Evolutionary conservation across 1,284 basidiomycete species (phyloP), one percentile per base, ranked within the genome.

Genomic region (Ganoderma resinaceum): DNA sequence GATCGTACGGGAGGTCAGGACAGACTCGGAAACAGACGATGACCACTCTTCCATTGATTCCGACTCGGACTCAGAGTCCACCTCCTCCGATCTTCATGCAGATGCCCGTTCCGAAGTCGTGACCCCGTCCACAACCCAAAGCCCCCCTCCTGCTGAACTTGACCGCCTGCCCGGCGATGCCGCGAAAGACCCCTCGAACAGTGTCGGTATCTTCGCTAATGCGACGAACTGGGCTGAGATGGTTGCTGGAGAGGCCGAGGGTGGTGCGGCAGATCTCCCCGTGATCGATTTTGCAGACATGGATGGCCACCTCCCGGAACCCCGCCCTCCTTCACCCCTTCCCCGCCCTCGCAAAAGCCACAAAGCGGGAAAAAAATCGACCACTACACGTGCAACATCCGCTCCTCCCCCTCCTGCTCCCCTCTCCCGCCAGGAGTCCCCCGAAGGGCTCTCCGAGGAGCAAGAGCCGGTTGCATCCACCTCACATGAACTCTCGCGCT

Each of bases 221-320:
- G 73, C 85, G 46, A 83, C 84, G 20, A 86, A 88, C 75, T 95
- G 93, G 93, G 91, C 91, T 9, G 92, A 95, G 76, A 91, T 93
- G 87, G 91, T 93, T n/a, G 85, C 87, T n/a, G 89, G 90, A 62
- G 90, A 93, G 78, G 85, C 80, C 35, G 82, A 80, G 31, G 85
- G 88, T 71, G 89, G 86, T 26, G 73, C 74, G 18, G 85, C 85
- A 4, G 86, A 88, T n/a, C 83, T 95, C 7, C 93, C 93, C 37
- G 89, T 94, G 71, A 90, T 95, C 74, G 91, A 94, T 73, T 95
- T 94, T 76, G 85, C 87, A 63, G 89, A 94, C 66, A 86, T 95
- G 70, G 83, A 75, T 62, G 70, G 73, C 43, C 69, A 67, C 33
- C 69, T 78, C 52, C 38, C 58, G 14, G 71, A 78, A 38, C 76